Evolutionary conservation across 2,329 filamentous ascomycete species (phyloP), one percentile per base, ranked within the genome.

Genomic region (Pyricularia grisea): DNA sequence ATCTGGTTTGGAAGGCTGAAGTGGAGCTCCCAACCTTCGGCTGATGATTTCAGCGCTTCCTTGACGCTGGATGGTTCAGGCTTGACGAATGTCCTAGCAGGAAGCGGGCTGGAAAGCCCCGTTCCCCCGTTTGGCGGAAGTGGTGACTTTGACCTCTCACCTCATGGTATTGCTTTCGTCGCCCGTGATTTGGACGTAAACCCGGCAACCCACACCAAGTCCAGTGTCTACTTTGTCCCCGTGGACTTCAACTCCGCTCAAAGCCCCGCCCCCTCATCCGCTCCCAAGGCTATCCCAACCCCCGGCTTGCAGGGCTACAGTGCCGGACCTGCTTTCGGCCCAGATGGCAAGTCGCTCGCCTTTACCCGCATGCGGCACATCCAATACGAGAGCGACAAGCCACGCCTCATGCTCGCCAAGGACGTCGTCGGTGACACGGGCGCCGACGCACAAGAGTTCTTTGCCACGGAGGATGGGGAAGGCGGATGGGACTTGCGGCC

Each of bases 351-450:
- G 50, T 85, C 86, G 70, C 81, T 94, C 30, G 92, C 88, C 1
- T 97, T 96, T 76, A 83, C 92, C 33, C 88, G 91, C 71, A 97
- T 96, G 93, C 85, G 86, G 71, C 85, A 85, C 69, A 83, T 87
- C 67, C 88, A 90, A 70, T 97, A 97, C 76, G 93, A 97, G 78
- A 87, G 90, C 20, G 93, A 97, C 80, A 91, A 91, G 77, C 85
- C 90, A 64, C 85, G 88, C 64, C 80, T 93, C 4, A 79, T 93
- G 71, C 79, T 92, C 2, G 77, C 92, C 7, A 84, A 87, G 1
- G 84, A 92, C 73, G 80, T 92, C 66, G 83, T 88, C 70, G 78
- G 88, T 11, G 81, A 80, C 70, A 23, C 58, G 2, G 27, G 9
- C 7, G n/a, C 66, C 20, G 20, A 85, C 70, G 84, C 88, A 14